Evolutionary conservation across 2,329 filamentous ascomycete species (phyloP).

Genomic region (Aspergillus cejpii): DNA sequence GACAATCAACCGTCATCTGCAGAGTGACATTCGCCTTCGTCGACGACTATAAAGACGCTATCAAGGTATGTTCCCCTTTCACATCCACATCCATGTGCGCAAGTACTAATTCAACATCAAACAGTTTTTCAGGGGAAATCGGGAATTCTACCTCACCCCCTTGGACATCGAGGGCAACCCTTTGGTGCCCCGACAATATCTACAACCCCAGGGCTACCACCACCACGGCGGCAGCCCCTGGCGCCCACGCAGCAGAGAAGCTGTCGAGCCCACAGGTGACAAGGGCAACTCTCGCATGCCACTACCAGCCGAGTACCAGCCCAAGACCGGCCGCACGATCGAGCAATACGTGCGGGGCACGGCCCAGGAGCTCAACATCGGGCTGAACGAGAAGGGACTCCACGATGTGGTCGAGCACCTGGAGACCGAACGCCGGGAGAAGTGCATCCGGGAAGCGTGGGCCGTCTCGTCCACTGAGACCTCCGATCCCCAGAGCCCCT

Average conservation of each 20-base stretch:
- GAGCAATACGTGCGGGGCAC: not conserved
- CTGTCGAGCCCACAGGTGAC: not conserved
- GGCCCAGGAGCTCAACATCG: not conserved
- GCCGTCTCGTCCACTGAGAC: not conserved
- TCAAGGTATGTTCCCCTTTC: conserved; percentile 16
- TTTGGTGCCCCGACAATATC: not conserved
- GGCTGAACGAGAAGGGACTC: not conserved
- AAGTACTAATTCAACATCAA: not conserved
- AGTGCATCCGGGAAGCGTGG: not conserved
- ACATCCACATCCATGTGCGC: not conserved
- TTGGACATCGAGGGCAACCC: not conserved
- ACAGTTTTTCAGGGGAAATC: not conserved
- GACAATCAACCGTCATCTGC: conserved; percentile 8
- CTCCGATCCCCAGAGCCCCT: not conserved
- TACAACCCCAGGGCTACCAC: not conserved
- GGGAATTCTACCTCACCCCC: not conserved
- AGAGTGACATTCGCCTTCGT: conserved; percentile 22
- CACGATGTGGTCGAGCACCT: not conserved
- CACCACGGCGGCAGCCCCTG: not conserved
- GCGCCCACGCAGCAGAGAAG: not conserved
- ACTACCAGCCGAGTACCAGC: not conserved
- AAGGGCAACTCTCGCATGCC: not conserved
- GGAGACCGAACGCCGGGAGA: not conserved
- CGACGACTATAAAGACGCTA: conserved; percentile 20
- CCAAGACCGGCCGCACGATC: not conserved